Base-by-base conservation (phyloP, 208 protist genomes). In the Acanthamoeba triangularis region DNA sequence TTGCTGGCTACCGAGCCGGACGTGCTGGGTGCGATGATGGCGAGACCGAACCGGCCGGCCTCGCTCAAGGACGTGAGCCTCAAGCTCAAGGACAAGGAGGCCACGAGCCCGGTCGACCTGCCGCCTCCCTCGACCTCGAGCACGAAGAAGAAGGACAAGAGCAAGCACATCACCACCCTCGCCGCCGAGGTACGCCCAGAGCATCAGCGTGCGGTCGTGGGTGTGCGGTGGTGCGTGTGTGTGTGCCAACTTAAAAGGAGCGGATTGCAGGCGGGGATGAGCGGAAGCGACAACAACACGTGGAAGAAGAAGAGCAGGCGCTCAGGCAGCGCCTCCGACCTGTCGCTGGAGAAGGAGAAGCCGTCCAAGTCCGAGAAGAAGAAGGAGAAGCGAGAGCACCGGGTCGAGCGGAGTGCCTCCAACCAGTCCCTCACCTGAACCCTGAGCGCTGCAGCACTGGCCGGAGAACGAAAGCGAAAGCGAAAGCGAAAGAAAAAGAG, bases 251-350 rank as follows among this genome's bases (percentile, higher is more conserved):
- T 41, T 0, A 16, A 80, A 41, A 80, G 13, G 13, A 18, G 14
- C 2, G 11, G 10, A 14, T 47, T 84, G 37, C 3, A 84, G 1
- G 11, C 33, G 8, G 67, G 33, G 6, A 1, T 1, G n/a, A 61
- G 0, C 20, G 54, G 67, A 11, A 13, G 67, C 11, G 33, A 25
- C 44, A 3, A 49, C n/a, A 35, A 59, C 37, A 3, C 44, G 44
- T 85, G 78, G 78, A 87, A 87, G 78, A 87, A 59, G 78, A 87
- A 87, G 44, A 49, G 44, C 10, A 87, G 78, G 47, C 14, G 78
- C 10, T 87, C 78, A 13, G 41, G 44, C 18, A 54, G n/a, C 37
- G 44, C 47, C 54, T 59, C 20, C 54, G 54, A 59, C 54, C 18
- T 59, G 54, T 59, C 54, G 54, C 54, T 59, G 18, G 54, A 59